Conservation (phyloP, 108 stramenopile genomes). For the Fragilariopsis cylindrus region DNA sequence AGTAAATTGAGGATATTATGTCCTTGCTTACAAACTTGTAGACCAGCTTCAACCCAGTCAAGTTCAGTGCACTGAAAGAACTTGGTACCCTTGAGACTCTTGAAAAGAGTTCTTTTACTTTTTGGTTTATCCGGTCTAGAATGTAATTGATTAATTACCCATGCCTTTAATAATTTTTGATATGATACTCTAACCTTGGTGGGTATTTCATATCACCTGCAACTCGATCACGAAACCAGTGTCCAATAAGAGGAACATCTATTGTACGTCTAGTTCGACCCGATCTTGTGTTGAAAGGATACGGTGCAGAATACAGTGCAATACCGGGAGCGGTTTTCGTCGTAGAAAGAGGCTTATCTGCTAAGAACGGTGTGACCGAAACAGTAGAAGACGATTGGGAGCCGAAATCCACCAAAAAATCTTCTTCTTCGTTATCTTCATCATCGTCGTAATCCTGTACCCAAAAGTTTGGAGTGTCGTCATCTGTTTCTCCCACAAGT, state of each 20-base stretch:
- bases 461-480: constrained; percentile 76
- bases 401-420: constrained; percentile 16
- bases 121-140: constrained; percentile 86
- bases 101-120: constrained; percentile 92
- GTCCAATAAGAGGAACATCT: constrained; percentile 96
- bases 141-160: constrained; percentile 96
- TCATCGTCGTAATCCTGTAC: constrained; percentile 48
- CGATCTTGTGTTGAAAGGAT: constrained; percentile 93
- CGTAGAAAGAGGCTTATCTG: constrained; percentile 61
- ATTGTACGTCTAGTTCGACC: constrained; percentile 93
- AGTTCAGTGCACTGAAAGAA: constrained; percentile 99
- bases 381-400: constrained; percentile 40
- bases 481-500: constrained; percentile 79
- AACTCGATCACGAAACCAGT: constrained; percentile 91
- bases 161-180: constrained; percentile 98
- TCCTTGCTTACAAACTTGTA: constrained; percentile 98
- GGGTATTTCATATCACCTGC: constrained; percentile 92
- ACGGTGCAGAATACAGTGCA: constrained; percentile 95
- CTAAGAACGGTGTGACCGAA: constrained; percentile 63
- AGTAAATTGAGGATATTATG: constrained; percentile 99
- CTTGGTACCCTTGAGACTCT: constrained; percentile 97
- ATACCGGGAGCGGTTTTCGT: constrained; percentile 86
- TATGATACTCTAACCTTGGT: constrained; percentile 98
- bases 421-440: constrained; percentile 31
- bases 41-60: constrained; percentile 99